Evolutionary conservation across 306 rosid species (phyloP).

Genomic region (Cicer arietinum): DNA sequence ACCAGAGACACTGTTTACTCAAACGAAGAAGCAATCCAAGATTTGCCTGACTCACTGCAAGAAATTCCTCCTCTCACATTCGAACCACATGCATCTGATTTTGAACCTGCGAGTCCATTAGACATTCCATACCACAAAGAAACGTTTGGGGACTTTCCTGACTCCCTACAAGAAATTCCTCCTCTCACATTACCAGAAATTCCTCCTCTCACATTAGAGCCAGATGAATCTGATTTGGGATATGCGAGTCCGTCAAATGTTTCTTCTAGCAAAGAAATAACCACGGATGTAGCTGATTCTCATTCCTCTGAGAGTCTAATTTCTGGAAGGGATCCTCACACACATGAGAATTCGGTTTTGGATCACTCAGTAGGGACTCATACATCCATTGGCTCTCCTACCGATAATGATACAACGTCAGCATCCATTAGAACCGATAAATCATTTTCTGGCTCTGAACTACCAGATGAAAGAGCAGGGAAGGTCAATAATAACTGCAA

Average conservation of each 20-base stretch:
- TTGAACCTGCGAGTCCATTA: constrained; percentile 13
- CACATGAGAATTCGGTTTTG: constrained; percentile 41
- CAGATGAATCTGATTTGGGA: constrained; percentile 33
- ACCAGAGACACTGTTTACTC: constrained; percentile 47
- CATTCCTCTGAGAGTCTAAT: constrained; percentile 41
- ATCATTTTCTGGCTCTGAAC: constrained; percentile 45
- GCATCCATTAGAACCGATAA: constrained; percentile 47
- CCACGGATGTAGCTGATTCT: constrained; percentile 36
- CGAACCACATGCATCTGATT: constrained; percentile 39
- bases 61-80: constrained; percentile 40
- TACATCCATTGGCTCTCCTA: constrained; percentile 22
- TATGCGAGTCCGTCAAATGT: constrained; percentile 25
- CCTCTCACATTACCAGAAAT: constrained; percentile 18
- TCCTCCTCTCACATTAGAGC: constrained; percentile 45
- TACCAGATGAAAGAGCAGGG: constrained; percentile 50
- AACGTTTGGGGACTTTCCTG: constrained; percentile 39
- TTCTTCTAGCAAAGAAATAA: constrained; percentile 43
- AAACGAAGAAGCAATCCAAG: constrained; percentile 41
- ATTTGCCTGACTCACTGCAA: constrained; percentile 40
- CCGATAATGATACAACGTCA: constrained; percentile 46
- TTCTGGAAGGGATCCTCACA: constrained; percentile 47
- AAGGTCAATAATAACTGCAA: constrained; percentile 44
- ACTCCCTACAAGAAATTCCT: not conserved
- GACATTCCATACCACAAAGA: constrained; percentile 42
- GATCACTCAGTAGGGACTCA: constrained; percentile 46